phyloP scores from a whole-genome alignment of 2,329 filamentous ascomycete genomes.

The Lachnellula willkommii region DNA sequence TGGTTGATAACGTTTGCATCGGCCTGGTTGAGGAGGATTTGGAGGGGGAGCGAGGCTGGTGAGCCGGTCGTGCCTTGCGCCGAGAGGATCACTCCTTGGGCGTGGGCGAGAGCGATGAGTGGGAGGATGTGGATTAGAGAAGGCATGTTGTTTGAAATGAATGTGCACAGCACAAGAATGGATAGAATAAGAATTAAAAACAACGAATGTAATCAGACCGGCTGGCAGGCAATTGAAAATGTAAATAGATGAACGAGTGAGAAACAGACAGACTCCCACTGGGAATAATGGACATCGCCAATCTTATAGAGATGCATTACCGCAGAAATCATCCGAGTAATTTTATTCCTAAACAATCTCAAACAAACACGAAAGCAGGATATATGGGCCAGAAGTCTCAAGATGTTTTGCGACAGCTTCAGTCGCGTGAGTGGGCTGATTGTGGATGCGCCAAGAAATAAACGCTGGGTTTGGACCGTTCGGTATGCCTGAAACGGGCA shows the following conservation, averaged over 20 bases:
- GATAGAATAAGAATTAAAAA: slow-evolving; percentile 7
- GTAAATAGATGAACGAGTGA: slow-evolving; percentile 3
- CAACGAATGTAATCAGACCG: slow-evolving; percentile 7
- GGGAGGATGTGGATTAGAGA: slow-evolving; percentile 6
- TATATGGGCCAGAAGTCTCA: neutral
- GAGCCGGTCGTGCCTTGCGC: slow-evolving; percentile 14
- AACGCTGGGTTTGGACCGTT: neutral
- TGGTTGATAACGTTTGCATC: slow-evolving; percentile 54
- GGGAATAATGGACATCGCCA: neutral
- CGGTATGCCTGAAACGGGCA: too few relatives aligned
- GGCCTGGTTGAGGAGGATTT: slow-evolving; percentile 2
- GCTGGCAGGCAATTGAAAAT: slow-evolving; percentile 3
- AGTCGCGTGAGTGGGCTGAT: slow-evolving; percentile 6
- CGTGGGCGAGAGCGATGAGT: slow-evolving; percentile 8
- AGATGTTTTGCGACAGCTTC: slow-evolving; percentile 6
- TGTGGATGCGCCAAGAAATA: neutral
- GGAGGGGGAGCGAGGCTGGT: slow-evolving; percentile 6
- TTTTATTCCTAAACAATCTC: slow-evolving; percentile 1
- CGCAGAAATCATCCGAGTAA: neutral
- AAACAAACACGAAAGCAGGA: neutral
- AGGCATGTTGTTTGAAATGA: slow-evolving; percentile 11
- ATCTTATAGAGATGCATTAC: slow-evolving; percentile 1
- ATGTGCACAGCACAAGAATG: slow-evolving; percentile 7
- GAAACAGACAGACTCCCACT: neutral
- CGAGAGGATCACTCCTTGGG: slow-evolving; percentile 12